Base-by-base conservation (phyloP, 352 stramenopile genomes). In the Globisporangium nagaii region DNA sequence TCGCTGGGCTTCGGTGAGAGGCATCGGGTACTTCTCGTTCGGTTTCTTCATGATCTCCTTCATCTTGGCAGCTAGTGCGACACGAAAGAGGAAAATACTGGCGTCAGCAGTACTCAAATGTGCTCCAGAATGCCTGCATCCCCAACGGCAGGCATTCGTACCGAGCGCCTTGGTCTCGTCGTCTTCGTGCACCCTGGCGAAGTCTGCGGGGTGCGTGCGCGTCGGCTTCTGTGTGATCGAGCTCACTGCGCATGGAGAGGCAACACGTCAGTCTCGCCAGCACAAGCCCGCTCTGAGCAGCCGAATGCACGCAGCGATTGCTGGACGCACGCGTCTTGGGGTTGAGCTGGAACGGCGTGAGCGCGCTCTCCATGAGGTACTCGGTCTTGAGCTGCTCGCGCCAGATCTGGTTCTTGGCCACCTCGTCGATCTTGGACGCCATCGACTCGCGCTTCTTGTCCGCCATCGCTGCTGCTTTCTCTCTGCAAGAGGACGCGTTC, bases 331-430 rank as follows among this genome's bases (percentile, higher is more conserved):
- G 36, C 10, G 76, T 91, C 42, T 89, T 93, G 5, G 81, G 80
- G 54, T 93, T 93, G 58, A 91, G 70, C 60, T 93, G 83, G 63
- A 93, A 93, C 4, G 75, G 74, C 20, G 83, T 93, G 5, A 89
- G 63, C 17, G 69, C 61, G 39, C 80, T 80, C 56, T 93, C 83
- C 64, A 85, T 79, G 50, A 78, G 60, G 62, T 91, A 89, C 46
- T 93, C 83, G 31, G 82, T 90, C 60, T 86, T 87, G 53, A 93
- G 73, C 45, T 91, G 83, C 59, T 93, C 83, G n/a, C 83, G 80
- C 80, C 80, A 93, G 65, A 93, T 93, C 70, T 93, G 83, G 59
- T 93, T 93, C 48, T 77, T 74, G 27, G 80, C 76, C 48, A 93
- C 83, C 60, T 93, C 83, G 65, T 90, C 83, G 53, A 85, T 90